Evolutionary conservation across 306 rosid species (phyloP).

Genomic region (Calophaca sinica): DNA sequence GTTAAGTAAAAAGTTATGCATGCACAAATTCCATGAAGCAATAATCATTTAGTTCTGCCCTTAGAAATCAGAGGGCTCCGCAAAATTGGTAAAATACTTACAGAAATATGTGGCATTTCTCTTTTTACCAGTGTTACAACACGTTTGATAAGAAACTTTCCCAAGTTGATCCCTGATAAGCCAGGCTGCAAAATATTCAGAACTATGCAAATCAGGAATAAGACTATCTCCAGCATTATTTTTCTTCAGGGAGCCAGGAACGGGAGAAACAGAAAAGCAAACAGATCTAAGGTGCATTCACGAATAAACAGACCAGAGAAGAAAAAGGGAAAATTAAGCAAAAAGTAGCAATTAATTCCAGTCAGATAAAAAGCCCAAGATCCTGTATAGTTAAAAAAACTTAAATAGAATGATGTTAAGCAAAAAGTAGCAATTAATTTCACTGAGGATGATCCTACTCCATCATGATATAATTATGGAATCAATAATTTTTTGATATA

Average conservation of each 20-base stretch:
- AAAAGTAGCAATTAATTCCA: slow-evolving; percentile 25
- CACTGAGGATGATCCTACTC: slow-evolving; percentile 31
- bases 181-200: slow-evolving; percentile 76
- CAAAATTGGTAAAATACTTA: slow-evolving; percentile 57
- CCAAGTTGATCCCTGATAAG: slow-evolving; percentile 91
- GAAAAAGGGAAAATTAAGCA: slow-evolving; percentile 24
- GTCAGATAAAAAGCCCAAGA: slow-evolving; percentile 31
- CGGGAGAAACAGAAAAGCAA: slow-evolving; percentile 39
- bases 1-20: not conserved
- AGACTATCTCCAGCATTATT: slow-evolving; percentile 9
- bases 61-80: slow-evolving; percentile 38
- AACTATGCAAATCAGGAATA: slow-evolving; percentile 44
- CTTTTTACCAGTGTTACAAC: slow-evolving; percentile 86
- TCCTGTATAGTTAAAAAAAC: no score
- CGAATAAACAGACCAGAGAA: slow-evolving; percentile 24
- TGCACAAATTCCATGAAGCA: slow-evolving; percentile 38
- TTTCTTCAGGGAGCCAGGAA: slow-evolving; percentile 22
- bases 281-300: slow-evolving; percentile 41
- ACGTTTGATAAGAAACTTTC: slow-evolving; percentile 92
- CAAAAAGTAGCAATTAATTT: slow-evolving; percentile 34
- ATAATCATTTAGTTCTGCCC: slow-evolving; percentile 29
- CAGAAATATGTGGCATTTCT: slow-evolving; percentile 88
- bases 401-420: no score
- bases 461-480: slow-evolving; percentile 26
- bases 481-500: not conserved